Evolutionary conservation across 768 basidiomycete species (phyloP).

Genomic region (Pleurotus sapidus): DNA sequence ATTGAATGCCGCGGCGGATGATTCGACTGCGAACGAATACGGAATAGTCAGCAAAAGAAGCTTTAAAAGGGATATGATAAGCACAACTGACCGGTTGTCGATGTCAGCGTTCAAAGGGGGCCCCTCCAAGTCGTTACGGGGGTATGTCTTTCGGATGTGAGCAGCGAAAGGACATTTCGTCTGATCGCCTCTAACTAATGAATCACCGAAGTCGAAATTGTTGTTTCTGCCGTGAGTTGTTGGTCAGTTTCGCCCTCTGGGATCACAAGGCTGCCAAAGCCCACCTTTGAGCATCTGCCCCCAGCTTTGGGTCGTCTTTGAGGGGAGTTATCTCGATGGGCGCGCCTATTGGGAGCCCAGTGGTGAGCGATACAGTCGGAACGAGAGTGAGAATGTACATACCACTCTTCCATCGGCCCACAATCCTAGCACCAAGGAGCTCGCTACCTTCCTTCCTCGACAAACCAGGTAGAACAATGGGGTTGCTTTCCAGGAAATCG

Average conservation of each 20-base stretch:
- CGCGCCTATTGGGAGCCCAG: constrained; percentile 25
- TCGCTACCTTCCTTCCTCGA: constrained; percentile 38
- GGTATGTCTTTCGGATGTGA: constrained; percentile 44
- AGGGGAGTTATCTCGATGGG: constrained; percentile 44
- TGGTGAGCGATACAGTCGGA: no score
- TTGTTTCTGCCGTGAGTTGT: constrained; percentile 28
- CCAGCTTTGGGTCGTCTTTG: constrained; percentile 36
- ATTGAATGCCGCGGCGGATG: constrained; percentile 47
- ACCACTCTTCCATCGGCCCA: constrained; percentile 58
- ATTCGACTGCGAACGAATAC: constrained; percentile 31
- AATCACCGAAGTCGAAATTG: constrained; percentile 35
- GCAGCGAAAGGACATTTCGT: constrained; percentile 46
- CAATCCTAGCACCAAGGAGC: constrained; percentile 48
- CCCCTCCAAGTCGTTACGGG: constrained; percentile 40
- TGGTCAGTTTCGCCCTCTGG: not conserved
- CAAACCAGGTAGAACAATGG: constrained; percentile 32
- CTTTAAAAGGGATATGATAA: not conserved
- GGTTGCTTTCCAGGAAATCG: constrained; percentile 39
- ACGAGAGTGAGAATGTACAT: constrained; percentile 9
- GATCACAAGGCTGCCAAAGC: constrained; percentile 12
- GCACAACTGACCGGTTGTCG: constrained; percentile 26
- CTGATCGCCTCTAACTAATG: constrained; percentile 15
- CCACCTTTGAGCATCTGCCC: constrained; percentile 31
- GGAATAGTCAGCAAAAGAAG: no score
- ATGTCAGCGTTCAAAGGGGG: constrained; percentile 12